Conservation (phyloP, 768 basidiomycete species). For the Leccinum subgranulosum region DNA sequence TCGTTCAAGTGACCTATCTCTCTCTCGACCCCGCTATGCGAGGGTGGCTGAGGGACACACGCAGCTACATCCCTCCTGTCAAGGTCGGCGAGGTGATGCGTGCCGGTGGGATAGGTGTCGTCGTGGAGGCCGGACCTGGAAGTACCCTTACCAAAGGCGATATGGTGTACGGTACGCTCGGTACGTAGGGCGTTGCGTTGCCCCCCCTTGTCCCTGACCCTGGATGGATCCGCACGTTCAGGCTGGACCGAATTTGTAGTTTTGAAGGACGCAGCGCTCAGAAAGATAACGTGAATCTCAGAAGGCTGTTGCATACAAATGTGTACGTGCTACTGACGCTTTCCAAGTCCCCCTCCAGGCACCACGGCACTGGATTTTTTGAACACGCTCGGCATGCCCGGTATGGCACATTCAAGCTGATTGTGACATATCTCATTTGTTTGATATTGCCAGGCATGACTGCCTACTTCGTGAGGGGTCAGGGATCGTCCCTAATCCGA, state of each 20-base stretch:
- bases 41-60: slow-evolving; percentile 68
- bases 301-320: not conserved
- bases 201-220: not conserved
- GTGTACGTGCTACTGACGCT: not conserved
- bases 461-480: slow-evolving; percentile 74
- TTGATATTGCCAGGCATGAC: slow-evolving; percentile 59
- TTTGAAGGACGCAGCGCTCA: slow-evolving; percentile 48
- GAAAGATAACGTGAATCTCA: slow-evolving; percentile 53
- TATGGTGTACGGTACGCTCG: slow-evolving; percentile 57
- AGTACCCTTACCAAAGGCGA: slow-evolving; percentile 63
- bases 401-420: slow-evolving; percentile 36
- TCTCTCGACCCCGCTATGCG: slow-evolving; percentile 90
- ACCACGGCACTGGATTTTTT: slow-evolving; percentile 72
- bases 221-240: slow-evolving; percentile 21
- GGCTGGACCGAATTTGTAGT: slow-evolving; percentile 80
- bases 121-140: slow-evolving; percentile 56
- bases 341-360: slow-evolving; percentile 53
- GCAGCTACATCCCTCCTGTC: slow-evolving; percentile 71
- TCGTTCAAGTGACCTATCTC: slow-evolving; percentile 78
- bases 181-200: slow-evolving; percentile 37
- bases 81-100: slow-evolving; percentile 81
- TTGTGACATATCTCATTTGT: not conserved
- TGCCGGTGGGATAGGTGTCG: slow-evolving; percentile 60
- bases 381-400: slow-evolving; percentile 72
- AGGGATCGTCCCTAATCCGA: not conserved